Evolutionary conservation across 495 filamentous ascomycete genomes (phyloP), one percentile per base, ranked within the genome.

Genomic region (Aspergillus olivimuriae): DNA sequence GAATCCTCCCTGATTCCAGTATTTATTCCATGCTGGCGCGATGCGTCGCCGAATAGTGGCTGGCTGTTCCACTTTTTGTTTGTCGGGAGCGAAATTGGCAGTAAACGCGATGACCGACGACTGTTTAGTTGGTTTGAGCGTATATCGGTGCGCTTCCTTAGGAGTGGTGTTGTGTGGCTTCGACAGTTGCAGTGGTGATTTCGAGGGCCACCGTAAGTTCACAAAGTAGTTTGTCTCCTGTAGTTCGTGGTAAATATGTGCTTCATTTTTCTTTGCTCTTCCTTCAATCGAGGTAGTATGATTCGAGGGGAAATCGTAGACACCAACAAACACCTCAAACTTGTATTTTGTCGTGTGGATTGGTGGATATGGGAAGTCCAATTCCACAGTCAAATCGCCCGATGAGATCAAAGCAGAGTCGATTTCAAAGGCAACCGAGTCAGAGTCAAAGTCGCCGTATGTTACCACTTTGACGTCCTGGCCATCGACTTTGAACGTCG

Each of bases 291-390:
- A 17, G 5, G 44, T 52, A 1, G 44, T 47, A 21, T 52, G 49
- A 16, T 52, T 47, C 4, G 21, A 17, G 0, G 49, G 40, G 19
- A 52, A 47, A 23, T 44, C 44, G 14, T 52, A 43, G 0, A 39
- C 44, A 4, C 44, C 49, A 4, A 47, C 49, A 30, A 52, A 52
- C 1, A 52, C 44, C 40, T 52, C 49, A 19, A 43, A 52, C 24
- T 52, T 52, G 16, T 47, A 52, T 14, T 44, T 41, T 1, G 49
- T 52, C 1, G 49, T 22, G 23, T 52, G 49, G 16, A 47, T 44
- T 1, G 44, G 44, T 5, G 49, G 49, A 34, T 47, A 52, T 2
- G 49, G 49, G n/a, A 52, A 52, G 17, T 52, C 44, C 1, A 52
- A 17, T 11, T 33, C 34, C 2, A 52, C 49, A 14, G 38, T 34